Percentiles rank a stretch among this genome's conserved stretches.
These are phyloP conservation scores for Ogataea ramenticola DNA, from an alignment of 805 yeast species.

Conservation along the genomic window DNA sequence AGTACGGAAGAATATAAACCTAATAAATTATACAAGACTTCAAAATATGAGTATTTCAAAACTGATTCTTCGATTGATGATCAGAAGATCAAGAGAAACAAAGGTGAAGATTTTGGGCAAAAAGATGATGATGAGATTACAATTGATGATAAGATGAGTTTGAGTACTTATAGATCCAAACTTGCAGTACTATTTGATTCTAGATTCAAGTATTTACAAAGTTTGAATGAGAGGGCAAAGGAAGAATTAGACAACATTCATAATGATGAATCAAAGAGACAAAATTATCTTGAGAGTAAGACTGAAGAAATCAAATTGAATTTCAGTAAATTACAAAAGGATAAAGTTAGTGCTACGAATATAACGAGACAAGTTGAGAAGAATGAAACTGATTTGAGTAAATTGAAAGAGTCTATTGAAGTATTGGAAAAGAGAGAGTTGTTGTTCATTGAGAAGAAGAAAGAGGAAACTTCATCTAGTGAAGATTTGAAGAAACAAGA, in stretches of 20 bases:
- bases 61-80: conserved; percentile 9
- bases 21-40: conserved; percentile 4
- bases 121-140: too few species aligned
- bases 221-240: conserved; percentile 15
- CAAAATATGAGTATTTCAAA: conserved; percentile 11
- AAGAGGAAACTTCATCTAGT: too few species aligned
- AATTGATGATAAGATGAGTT: conserved; percentile 2
- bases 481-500: conserved; percentile 6
- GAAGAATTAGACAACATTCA: conserved; percentile 20
- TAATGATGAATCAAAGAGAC: conserved; percentile 32
- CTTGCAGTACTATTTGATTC: conserved; percentile 31
- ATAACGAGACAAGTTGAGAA: conserved; percentile 24
- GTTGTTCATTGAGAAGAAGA: too few species aligned
- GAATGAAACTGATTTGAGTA: conserved; percentile 23
- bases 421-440: background rate
- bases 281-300: conserved; percentile 30
- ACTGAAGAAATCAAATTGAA: conserved; percentile 32
- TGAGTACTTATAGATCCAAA: conserved; percentile 24
- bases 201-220: conserved; percentile 23
- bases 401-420: conserved; percentile 9
- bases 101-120: background rate
- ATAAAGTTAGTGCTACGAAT: conserved; percentile 23
- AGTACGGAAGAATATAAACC: background rate
- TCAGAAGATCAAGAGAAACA: conserved; percentile 5
- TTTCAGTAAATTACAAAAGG: conserved; percentile 30